Evolutionary conservation across 176 grass and related monocot species (phyloP), one percentile per base, ranked within the genome.

Genomic region (Juncus inflexus): DNA sequence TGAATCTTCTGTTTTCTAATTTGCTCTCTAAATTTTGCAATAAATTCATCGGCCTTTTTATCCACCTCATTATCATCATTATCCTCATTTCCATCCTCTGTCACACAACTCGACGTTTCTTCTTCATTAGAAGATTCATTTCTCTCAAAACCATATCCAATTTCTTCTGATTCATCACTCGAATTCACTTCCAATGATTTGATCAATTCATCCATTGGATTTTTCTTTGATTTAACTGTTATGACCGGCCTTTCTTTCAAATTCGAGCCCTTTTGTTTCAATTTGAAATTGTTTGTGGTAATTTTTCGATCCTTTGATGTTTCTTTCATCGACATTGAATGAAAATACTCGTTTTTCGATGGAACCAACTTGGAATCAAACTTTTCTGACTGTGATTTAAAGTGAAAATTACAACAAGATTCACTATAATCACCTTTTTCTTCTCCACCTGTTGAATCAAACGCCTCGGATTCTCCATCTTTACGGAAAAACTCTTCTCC

Each of bases 1-100:
- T 80, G 75, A 56, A 59, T 61, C 37, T 71, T 86, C 84, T 90
- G 91, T 70, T 87, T 79, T 58, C 83, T 85, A 11, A 95, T 95
- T 78, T 95, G 87, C 78, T 95, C 81, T 71, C 91, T 87, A 60
- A 95, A 95, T 60, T 90, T 95, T 64, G 86, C 91, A 6, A 95
- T 95, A 77, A 95, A 95, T 72, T 95, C 86, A 62, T 95, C 81
- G 3, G 91, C 91, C 55, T 95, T 95, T 79, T 73, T 90, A 67
- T 95, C 91, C 67, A 95, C 91, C 65, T 90, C 90, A 40, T 81
- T 84, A 50, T 71, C 87, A 38, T 58, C 76, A 58, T 50, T 78
- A 53, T 60, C 72, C 35, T 54, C 63, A 4, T 13, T 55, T 70
- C 74, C 42, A 41, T 68, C 35, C 9, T 65, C 35, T 16, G 57